Percentiles rank a stretch among this genome's conserved stretches.
Evolutionary conservation across 148 eudicot species (phyloP).

Genomic region (Chenopodium album): DNA sequence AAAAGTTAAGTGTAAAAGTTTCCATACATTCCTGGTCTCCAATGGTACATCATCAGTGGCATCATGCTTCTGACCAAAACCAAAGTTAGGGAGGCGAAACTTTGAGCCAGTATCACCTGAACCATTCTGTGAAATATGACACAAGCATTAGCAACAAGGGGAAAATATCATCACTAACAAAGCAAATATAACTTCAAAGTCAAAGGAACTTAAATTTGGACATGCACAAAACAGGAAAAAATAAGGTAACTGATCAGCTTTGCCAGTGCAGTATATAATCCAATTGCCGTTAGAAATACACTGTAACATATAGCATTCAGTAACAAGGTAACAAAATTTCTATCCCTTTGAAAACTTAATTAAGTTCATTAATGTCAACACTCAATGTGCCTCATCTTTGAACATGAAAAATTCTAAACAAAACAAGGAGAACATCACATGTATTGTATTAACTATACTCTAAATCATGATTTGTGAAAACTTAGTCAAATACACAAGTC

Average conservation of each 20-base stretch:
- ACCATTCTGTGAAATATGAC: slow-evolving; percentile 59
- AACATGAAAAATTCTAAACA: neutral
- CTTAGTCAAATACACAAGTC: neutral
- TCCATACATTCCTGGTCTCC: slow-evolving; percentile 69
- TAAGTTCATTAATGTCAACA: neutral
- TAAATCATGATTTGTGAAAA: neutral
- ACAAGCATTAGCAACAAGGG: neutral
- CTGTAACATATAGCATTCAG: neutral
- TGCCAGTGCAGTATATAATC: neutral
- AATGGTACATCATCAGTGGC: slow-evolving; percentile 90
- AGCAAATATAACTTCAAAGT: neutral
- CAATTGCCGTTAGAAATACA: neutral
- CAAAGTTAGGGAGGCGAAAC: slow-evolving; percentile 70
- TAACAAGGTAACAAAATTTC: neutral
- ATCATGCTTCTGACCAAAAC: slow-evolving; percentile 97
- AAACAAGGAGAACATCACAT: neutral
- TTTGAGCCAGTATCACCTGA: slow-evolving; percentile 65
- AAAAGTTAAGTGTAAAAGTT: slow-evolving; percentile 12
- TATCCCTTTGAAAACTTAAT: neutral
- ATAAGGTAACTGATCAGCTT: neutral
- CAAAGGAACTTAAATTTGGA: neutral
- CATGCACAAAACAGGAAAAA: neutral
- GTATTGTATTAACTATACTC: neutral
- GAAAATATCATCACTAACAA: neutral
- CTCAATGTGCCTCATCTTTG: neutral